Conservation (phyloP, 2,329 filamentous ascomycete species). For the Emmonsiellopsis sp. region DNA sequence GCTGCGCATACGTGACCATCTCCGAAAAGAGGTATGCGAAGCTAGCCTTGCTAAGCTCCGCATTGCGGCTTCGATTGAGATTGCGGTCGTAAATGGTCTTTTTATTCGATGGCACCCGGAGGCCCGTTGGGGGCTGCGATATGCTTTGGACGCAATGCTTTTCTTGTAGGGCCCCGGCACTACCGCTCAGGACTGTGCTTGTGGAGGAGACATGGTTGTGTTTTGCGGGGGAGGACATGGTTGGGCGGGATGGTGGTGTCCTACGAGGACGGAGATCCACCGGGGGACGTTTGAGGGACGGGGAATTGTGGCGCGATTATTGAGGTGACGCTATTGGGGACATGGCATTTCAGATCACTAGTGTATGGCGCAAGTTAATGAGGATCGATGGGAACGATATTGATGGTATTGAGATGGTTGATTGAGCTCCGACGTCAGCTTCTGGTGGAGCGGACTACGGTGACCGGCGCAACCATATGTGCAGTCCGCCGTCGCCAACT, state of each 20-base stretch:
- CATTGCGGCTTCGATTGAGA: slow-evolving; percentile 77
- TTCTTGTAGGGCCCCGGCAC: slow-evolving; percentile 6
- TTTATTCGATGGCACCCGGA: slow-evolving; percentile 83
- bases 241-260: not conserved
- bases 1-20: slow-evolving; percentile 93
- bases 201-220: slow-evolving; percentile 11
- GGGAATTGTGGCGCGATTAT: not conserved
- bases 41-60: slow-evolving; percentile 83
- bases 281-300: not conserved
- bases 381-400: not conserved
- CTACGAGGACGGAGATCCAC: not conserved
- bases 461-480: not conserved
- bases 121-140: slow-evolving; percentile 41
- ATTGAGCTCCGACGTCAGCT: not conserved
- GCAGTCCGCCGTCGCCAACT: not conserved
- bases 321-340: not conserved
- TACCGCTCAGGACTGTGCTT: slow-evolving; percentile 7
- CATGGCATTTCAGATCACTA: not conserved
- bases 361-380: not conserved
- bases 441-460: not conserved
- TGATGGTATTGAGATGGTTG: not conserved
- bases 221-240: slow-evolving; percentile 7
- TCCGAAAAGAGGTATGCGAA: slow-evolving; percentile 95
- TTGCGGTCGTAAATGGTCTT: slow-evolving; percentile 98
- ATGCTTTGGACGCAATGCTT: slow-evolving; percentile 14